Base-by-base conservation (phyloP, 371 early-diverging fungal genomes). In the Funneliformis caledonium region DNA sequence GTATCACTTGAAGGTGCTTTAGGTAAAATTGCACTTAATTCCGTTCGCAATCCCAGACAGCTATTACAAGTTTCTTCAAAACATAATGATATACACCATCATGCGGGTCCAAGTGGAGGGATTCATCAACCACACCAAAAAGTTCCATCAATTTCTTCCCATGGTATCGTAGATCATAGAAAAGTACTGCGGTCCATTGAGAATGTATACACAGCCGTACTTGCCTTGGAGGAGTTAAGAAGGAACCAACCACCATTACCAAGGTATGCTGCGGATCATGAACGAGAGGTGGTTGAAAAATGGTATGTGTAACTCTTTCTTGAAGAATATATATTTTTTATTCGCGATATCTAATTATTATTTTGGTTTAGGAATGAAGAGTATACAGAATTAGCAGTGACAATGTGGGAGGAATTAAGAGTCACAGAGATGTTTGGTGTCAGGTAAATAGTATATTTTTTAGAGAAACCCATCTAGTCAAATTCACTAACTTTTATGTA, bases 1-100 rank as follows among this genome's bases (percentile, higher is more conserved):
- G 94, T 96, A n/a, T 89, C 96, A 5, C 87, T 96, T 76, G 97
- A 97, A 83, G 97, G 97, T 47, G 97, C 97, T n/a, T 87, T 98
- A 26, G 98, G 98, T 72, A 97, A 95, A 83, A 96, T 98, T 80
- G 92, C 97, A 0, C 87, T 94, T 61, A 92, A 92, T 80, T 95
- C 97, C 11, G 93, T 94, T 31, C 90, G 94, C 75, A 96, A 96
- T 83, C 97, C 97, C 11, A 93, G 94, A 73, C 95, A 96, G 84
- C 87, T 93, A 22, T 86, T 98, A 82, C 95, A 96, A 84, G 93
- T 96, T 62, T 82, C 82, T 22, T 56, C 72, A 0, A 77, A 68
- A 37, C 43, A 26, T n/a, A 50, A 56, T 60, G 52, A 68, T 43
- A 33, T 16, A 8, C 47, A 42, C 31, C 52, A 68, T 31, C 31